These are phyloP conservation scores for Schwanniomyces sp. DNA, from an alignment of 805 yeast species.

Conservation along the genomic window DNA sequence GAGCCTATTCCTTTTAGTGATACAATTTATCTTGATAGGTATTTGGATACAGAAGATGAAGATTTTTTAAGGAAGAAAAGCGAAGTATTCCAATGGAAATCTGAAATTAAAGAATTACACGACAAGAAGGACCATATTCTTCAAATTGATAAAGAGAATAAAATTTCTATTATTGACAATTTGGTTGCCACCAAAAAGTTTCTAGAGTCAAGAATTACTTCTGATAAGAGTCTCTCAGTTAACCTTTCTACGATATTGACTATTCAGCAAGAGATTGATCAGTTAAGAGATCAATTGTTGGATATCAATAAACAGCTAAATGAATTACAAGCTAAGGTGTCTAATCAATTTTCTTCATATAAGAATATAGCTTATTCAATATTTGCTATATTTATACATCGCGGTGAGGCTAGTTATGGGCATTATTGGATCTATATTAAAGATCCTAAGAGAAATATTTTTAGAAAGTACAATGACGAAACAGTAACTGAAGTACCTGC, in stretches of 20 bases:
- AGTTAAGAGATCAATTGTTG: constrained; percentile 47
- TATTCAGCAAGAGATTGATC: constrained; percentile 46
- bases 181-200: constrained; percentile 58
- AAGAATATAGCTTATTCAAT: constrained; percentile 71
- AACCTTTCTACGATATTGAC: constrained; percentile 48
- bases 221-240: constrained; percentile 33
- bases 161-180: constrained; percentile 35
- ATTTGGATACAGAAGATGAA: constrained; percentile 66
- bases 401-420: constrained; percentile 95
- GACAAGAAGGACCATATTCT: constrained; percentile 43
- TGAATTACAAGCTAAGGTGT: constrained; percentile 48
- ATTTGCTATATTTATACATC: constrained; percentile 90
- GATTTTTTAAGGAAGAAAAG: constrained; percentile 52
- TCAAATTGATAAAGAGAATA: constrained; percentile 37
- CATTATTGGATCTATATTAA: constrained; percentile 95
- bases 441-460: constrained; percentile 66
- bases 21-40: constrained; percentile 81
- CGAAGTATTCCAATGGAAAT: constrained; percentile 64
- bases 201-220: constrained; percentile 43
- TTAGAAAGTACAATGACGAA: constrained; percentile 93
- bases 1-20: constrained; percentile 83
- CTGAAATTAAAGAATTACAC: constrained; percentile 45
- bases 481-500: constrained; percentile 78
- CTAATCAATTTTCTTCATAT: constrained; percentile 61
- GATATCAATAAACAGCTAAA: constrained; percentile 41